These are phyloP conservation scores for Fraxinus paxiana DNA, from an alignment of 305 asterid genomes.

Conservation along the genomic window DNA sequence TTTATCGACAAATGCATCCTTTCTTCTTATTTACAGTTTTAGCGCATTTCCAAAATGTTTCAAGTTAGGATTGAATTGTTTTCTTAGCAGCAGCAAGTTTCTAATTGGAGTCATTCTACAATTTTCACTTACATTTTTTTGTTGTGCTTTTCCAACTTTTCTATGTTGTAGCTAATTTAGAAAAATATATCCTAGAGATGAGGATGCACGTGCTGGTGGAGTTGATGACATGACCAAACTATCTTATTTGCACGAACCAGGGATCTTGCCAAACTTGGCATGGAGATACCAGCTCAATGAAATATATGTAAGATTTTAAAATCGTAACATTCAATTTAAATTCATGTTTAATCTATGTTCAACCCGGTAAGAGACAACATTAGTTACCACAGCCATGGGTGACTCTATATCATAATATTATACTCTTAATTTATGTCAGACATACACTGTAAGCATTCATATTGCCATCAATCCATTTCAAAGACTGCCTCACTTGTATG, in stretches of 20 bases:
- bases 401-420: slow-evolving; percentile 25
- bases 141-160: slow-evolving; percentile 23
- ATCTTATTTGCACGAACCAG: slow-evolving; percentile 74
- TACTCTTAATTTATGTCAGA: slow-evolving; percentile 52
- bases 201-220: slow-evolving; percentile 62
- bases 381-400: slow-evolving; percentile 25
- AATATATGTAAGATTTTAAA: slow-evolving; percentile 50
- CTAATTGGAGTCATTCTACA: slow-evolving; percentile 19
- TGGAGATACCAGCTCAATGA: slow-evolving; percentile 64
- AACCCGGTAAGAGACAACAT: slow-evolving; percentile 19
- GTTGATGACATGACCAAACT: slow-evolving; percentile 77
- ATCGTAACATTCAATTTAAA: slow-evolving; percentile 14
- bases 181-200: slow-evolving; percentile 60
- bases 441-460: slow-evolving; percentile 79
- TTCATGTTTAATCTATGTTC: slow-evolving; percentile 22
- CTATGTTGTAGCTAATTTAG: slow-evolving; percentile 39
- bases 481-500: slow-evolving; percentile 75
- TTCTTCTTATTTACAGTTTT: background rate
- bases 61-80: background rate
- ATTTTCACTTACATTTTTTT: slow-evolving; percentile 18
- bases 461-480: slow-evolving; percentile 87
- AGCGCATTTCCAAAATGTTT: background rate
- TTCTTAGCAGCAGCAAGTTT: slow-evolving; percentile 23
- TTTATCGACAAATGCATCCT: background rate
- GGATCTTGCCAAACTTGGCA: slow-evolving; percentile 60